These are phyloP conservation scores for Colletotrichum euphorbiae DNA, from an alignment of 2,329 filamentous ascomycete species.

Conservation along the genomic window DNA sequence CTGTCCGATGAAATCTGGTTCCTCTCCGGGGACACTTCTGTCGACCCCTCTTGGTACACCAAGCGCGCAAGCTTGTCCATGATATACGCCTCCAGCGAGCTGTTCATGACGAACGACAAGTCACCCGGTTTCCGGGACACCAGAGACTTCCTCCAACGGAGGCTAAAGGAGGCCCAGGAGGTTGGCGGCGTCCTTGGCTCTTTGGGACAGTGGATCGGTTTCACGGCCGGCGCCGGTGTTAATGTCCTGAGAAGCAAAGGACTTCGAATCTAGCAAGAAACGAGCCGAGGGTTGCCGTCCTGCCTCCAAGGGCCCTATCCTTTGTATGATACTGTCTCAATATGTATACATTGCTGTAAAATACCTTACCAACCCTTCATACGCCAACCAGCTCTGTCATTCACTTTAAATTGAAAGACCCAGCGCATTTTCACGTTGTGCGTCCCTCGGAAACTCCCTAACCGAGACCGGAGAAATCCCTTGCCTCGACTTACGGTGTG, in stretches of 20 bases:
- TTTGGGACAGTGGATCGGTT: constrained; percentile 82
- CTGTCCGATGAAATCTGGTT: constrained; percentile 95
- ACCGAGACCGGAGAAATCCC: too few relatives aligned
- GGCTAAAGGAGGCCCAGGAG: constrained; percentile 76
- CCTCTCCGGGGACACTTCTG: constrained; percentile 82
- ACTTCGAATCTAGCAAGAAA: constrained; percentile 72
- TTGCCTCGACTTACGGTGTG: too few relatives aligned
- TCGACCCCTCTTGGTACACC: constrained; percentile 90
- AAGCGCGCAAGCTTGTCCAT: constrained; percentile 68
- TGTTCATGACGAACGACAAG: constrained; percentile 93
- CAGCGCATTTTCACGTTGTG: too few relatives aligned
- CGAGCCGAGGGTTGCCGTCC: too few relatives aligned
- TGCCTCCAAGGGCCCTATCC: too few relatives aligned
- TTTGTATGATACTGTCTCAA: constrained; percentile 11
- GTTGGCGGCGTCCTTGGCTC: constrained; percentile 72
- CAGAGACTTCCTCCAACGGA: constrained; percentile 79
- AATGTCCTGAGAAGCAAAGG: constrained; percentile 92
- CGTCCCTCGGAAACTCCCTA: not conserved
- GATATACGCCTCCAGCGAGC: constrained; percentile 78
- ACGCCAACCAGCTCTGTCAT: too few relatives aligned
- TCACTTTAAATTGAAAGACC: too few relatives aligned
- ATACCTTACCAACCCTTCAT: too few relatives aligned
- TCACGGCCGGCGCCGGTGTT: constrained; percentile 79
- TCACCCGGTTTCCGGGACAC: constrained; percentile 82
- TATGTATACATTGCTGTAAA: not conserved